phyloP scores from a whole-genome alignment of 2,329 filamentous ascomycete genomes.

The Fusarium sp. region DNA sequence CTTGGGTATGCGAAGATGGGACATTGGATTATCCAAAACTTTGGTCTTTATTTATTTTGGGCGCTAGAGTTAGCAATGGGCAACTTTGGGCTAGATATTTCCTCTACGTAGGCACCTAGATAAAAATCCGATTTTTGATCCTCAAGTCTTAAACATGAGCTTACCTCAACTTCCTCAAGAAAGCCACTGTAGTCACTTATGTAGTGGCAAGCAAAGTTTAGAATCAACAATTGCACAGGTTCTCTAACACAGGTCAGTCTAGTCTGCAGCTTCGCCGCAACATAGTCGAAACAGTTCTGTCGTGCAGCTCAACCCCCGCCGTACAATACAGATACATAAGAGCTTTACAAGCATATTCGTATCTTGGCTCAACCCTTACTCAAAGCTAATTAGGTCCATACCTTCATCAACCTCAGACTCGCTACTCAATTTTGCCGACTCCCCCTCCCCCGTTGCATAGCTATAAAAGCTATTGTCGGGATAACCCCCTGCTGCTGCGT shows the following conservation, averaged over 20 bases:
- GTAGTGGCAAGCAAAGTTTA: not conserved
- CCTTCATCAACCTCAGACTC: not conserved
- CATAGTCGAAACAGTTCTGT: too few species aligned
- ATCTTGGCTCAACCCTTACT: not conserved
- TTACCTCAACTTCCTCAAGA: not conserved
- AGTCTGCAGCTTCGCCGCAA: not conserved
- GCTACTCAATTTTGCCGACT: not conserved
- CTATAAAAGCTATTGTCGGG: not conserved
- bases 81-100: not conserved
- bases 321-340: not conserved
- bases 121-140: constrained; percentile 4
- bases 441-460: not conserved
- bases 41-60: not conserved
- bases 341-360: not conserved
- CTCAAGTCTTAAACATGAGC: not conserved
- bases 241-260: constrained; percentile 2
- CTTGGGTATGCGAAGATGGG: not conserved
- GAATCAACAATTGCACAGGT: constrained; percentile 9
- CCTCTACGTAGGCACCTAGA: constrained; percentile 2
- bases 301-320: not conserved
- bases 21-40: not conserved
- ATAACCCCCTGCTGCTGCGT: constrained; percentile 20
- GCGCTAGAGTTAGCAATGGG: constrained; percentile 9
- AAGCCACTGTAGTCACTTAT: not conserved
- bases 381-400: constrained; percentile 34